These are phyloP conservation scores for Priceomyces medius DNA, from an alignment of 805 yeast species.

Conservation along the genomic window DNA sequence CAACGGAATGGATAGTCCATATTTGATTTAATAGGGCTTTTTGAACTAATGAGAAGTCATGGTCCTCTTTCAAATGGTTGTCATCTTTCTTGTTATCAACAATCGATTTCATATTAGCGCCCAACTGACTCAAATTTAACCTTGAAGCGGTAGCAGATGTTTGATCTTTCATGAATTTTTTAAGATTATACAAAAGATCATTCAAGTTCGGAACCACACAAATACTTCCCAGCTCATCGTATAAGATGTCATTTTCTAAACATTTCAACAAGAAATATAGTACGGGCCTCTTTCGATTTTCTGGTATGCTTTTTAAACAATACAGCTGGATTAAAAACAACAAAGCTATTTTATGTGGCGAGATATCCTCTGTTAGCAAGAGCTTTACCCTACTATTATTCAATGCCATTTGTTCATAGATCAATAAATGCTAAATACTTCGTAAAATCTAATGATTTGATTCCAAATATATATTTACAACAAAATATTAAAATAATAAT, in stretches of 20 bases:
- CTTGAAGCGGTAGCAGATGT: background rate
- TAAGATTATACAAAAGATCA: slow-evolving; percentile 25
- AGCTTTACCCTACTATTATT: slow-evolving; percentile 15
- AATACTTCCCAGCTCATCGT: slow-evolving; percentile 15
- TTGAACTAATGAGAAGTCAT: slow-evolving; percentile 21
- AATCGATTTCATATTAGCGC: background rate
- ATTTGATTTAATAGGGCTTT: slow-evolving; percentile 31
- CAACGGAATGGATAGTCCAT: slow-evolving; percentile 45
- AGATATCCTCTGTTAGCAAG: slow-evolving; percentile 40
- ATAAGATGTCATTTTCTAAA: slow-evolving; percentile 36
- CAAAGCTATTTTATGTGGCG: slow-evolving; percentile 56
- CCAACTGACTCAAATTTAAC: too few relatives aligned
- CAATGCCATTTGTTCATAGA: slow-evolving; percentile 2
- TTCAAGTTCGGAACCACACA: slow-evolving; percentile 32
- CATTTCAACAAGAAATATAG: slow-evolving; percentile 43
- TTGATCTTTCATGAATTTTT: slow-evolving; percentile 4
- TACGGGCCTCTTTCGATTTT: slow-evolving; percentile 34
- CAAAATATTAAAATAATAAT: background rate
- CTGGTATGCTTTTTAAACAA: slow-evolving; percentile 18
- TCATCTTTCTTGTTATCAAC: background rate
- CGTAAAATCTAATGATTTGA: background rate
- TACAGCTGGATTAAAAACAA: slow-evolving; percentile 39
- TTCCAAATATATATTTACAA: background rate
- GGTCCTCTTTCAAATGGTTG: slow-evolving; percentile 1
- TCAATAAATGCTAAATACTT: background rate